phyloP scores from a whole-genome alignment of 192 early-diverging fungal species.

The Backusella luteola region DNA sequence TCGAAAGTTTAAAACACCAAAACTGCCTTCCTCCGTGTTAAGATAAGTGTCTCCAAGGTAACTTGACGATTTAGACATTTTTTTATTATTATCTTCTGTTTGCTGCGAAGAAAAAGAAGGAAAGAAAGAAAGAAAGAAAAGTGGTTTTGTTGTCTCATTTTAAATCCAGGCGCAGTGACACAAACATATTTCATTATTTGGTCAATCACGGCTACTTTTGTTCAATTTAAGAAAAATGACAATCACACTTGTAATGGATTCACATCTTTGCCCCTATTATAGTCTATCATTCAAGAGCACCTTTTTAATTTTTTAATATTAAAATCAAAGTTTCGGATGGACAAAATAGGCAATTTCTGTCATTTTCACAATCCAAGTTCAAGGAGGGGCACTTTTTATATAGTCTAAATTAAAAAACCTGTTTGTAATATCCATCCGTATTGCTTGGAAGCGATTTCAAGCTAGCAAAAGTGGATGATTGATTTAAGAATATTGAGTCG shows the following conservation, averaged over 20 bases:
- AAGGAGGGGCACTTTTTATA: neutral
- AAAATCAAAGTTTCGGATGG: neutral
- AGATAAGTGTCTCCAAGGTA: neutral
- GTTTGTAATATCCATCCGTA: neutral
- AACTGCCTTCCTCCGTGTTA: neutral
- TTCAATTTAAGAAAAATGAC: too few species aligned
- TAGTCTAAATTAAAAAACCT: neutral
- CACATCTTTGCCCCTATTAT: neutral
- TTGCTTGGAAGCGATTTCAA: neutral
- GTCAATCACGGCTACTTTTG: neutral
- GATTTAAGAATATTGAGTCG: neutral
- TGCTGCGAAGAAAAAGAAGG: neutral
- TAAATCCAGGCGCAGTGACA: neutral
- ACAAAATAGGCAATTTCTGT: neutral
- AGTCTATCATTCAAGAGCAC: neutral
- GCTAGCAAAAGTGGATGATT: neutral
- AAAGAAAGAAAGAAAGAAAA: neutral
- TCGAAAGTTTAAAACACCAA: constrained; percentile 27
- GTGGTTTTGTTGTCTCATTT: neutral
- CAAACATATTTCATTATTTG: neutral
- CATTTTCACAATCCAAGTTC: neutral
- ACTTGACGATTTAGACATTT: neutral
- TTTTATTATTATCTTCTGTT: too few species aligned
- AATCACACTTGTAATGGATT: neutral
- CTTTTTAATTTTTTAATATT: neutral